These are phyloP conservation scores for Leishmania tarentolae DNA, from an alignment of 208 protist genomes.

Conservation along the genomic window DNA sequence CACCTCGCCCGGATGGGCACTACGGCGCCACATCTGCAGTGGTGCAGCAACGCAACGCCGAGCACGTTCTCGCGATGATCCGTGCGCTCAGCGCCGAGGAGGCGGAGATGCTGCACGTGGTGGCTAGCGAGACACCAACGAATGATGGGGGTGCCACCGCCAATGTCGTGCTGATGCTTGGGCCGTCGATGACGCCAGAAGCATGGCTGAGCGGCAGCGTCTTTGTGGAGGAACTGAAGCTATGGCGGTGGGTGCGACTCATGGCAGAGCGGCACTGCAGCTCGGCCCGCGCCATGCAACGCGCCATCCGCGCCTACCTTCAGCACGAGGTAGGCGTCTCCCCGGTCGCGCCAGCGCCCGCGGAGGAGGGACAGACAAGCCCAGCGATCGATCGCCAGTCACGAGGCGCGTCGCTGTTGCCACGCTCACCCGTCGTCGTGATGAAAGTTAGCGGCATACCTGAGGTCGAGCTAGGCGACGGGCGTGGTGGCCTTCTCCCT, in stretches of 20 bases:
- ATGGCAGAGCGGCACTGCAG: conserved; percentile 42
- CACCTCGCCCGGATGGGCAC: not conserved
- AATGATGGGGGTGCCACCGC: not conserved
- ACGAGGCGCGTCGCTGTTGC: not conserved
- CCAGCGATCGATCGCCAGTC: not conserved
- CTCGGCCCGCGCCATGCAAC: conserved; percentile 9
- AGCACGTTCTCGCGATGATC: conserved; percentile 60
- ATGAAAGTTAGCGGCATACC: not conserved
- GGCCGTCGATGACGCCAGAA: conserved; percentile 37
- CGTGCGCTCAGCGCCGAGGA: conserved; percentile 43
- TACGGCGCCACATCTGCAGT: not conserved
- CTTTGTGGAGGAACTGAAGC: conserved; percentile 87
- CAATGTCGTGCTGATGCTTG: conserved; percentile 24
- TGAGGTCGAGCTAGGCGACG: not conserved
- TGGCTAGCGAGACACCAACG: not conserved
- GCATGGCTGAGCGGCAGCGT: conserved; percentile 77
- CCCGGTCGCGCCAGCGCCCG: not conserved
- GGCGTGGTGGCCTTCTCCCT: not conserved
- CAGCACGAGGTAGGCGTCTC: conserved; percentile 8
- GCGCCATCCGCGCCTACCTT: conserved; percentile 16
- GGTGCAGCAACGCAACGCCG: conserved; percentile 55
- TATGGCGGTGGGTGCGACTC: conserved; percentile 84
- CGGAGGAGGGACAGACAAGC: not conserved
- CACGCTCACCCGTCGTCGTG: not conserved
- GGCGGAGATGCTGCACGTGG: conserved; percentile 12